Conservation (phyloP, 202 grass and related monocot species). For the Setaria italica region DNA sequence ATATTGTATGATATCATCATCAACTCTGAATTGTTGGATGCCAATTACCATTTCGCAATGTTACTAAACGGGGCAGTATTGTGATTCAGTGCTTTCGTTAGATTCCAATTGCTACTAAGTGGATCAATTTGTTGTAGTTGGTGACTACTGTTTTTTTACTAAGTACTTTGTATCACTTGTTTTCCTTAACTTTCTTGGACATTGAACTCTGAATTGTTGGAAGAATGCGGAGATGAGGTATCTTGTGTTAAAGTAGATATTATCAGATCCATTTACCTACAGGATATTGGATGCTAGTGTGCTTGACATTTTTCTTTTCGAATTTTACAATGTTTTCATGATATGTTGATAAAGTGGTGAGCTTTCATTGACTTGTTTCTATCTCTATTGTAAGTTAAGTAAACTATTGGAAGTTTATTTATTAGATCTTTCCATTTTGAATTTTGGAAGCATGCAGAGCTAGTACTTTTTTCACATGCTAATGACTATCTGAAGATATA, state of each 20-base stretch:
- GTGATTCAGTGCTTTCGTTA: background rate
- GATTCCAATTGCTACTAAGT: background rate
- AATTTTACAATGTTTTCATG: background rate
- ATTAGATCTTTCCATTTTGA: slow-evolving; percentile 8
- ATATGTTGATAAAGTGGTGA: background rate
- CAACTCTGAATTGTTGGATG: slow-evolving; percentile 6
- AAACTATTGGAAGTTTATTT: background rate
- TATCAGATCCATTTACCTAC: background rate
- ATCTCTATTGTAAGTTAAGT: background rate
- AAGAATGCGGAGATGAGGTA: background rate
- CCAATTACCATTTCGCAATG: slow-evolving; percentile 41
- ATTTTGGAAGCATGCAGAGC: background rate
- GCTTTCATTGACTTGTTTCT: background rate
- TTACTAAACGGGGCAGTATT: background rate
- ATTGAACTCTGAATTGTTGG: background rate
- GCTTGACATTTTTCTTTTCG: background rate
- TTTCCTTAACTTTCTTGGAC: slow-evolving; percentile 2
- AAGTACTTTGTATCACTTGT: background rate
- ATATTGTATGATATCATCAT: slow-evolving; percentile 40
- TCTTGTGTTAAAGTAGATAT: no score
- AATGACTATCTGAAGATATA: background rate
- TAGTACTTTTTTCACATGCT: background rate
- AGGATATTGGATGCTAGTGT: background rate
- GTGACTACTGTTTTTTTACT: background rate
- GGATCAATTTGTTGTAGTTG: background rate